phyloP scores from a whole-genome alignment of 208 protist species.

The Acanthamoeba triangularis region DNA sequence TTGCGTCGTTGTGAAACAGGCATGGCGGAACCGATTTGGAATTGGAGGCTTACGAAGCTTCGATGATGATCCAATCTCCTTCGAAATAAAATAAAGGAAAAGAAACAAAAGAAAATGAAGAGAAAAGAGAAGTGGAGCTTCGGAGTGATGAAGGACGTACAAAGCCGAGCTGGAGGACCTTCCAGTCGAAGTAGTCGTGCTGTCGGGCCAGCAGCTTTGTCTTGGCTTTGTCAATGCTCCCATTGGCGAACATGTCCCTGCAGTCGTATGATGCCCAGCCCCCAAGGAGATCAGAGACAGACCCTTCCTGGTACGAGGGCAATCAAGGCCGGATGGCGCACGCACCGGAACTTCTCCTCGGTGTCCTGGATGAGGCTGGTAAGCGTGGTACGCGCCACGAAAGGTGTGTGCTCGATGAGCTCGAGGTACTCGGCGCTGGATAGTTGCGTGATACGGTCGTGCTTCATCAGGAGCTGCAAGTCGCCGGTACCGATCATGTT shows the following conservation, averaged over 20 bases:
- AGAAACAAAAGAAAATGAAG: not conserved
- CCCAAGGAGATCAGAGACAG: not conserved
- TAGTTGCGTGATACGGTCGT: conserved; percentile 30
- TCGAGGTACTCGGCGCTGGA: conserved; percentile 58
- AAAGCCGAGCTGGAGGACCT: conserved; percentile 38
- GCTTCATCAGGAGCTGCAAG: conserved; percentile 63
- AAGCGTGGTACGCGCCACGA: not conserved
- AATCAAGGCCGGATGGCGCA: not conserved
- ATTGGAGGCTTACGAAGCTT: too few relatives aligned
- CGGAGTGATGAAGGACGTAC: not conserved
- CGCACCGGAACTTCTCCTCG: conserved; percentile 36
- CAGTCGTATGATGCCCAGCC: not conserved
- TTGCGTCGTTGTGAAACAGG: not conserved
- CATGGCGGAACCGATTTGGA: not conserved
- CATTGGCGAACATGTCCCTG: conserved; percentile 7
- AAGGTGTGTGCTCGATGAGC: conserved; percentile 18
- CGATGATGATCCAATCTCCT: too few relatives aligned
- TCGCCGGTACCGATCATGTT: not conserved
- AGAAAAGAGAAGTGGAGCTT: not conserved
- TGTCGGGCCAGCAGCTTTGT: conserved; percentile 31
- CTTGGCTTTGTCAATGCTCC: not conserved
- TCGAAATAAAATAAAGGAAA: not conserved
- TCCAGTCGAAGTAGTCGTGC: conserved; percentile 69
- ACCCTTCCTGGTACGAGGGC: not conserved
- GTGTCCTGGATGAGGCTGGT: conserved; percentile 5